Evolutionary conservation across 2,329 filamentous ascomycete genomes (phyloP).

Genomic region (Sarocladiaceae sp.): DNA sequence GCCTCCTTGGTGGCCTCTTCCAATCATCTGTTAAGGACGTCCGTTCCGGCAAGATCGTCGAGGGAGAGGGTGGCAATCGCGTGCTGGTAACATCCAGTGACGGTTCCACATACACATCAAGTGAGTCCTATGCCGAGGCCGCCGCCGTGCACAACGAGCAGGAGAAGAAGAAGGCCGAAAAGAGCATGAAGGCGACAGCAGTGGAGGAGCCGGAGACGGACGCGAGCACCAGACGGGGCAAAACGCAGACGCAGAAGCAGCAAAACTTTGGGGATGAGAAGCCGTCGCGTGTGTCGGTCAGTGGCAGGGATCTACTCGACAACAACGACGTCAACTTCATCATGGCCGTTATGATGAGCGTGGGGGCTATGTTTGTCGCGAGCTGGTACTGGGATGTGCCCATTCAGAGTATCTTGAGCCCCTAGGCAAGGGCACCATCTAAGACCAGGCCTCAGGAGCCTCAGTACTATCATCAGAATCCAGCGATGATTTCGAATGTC

Average conservation of each 20-base stretch:
- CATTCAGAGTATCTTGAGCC: constrained; percentile 34
- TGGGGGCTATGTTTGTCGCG: constrained; percentile 65
- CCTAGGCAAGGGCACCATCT: constrained; percentile 15
- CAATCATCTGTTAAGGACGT: constrained; percentile 84
- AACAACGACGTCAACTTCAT: constrained; percentile 95
- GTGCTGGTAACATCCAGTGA: constrained; percentile 39
- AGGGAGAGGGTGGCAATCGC: constrained; percentile 68
- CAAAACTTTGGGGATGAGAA: constrained; percentile 33
- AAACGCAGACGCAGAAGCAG: constrained; percentile 38
- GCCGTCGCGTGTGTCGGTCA: constrained; percentile 59
- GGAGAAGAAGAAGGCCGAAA: constrained; percentile 35
- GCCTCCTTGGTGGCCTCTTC: constrained; percentile 74
- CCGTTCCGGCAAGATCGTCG: constrained; percentile 78
- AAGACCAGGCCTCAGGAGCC: not conserved
- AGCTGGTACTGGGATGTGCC: constrained; percentile 55
- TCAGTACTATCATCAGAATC: too few species aligned
- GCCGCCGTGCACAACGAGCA: constrained; percentile 36
- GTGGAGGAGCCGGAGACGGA: constrained; percentile 29
- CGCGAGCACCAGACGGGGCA: constrained; percentile 41
- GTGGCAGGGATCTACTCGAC: constrained; percentile 68
- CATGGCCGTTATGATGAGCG: constrained; percentile 79
- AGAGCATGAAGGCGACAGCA: constrained; percentile 22
- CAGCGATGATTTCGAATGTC: not conserved
- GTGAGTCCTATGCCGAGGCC: not conserved
- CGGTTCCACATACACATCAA: not conserved